These are phyloP conservation scores for Pichia sp. DNA, from an alignment of 1,139 yeast species.

Conservation along the genomic window DNA sequence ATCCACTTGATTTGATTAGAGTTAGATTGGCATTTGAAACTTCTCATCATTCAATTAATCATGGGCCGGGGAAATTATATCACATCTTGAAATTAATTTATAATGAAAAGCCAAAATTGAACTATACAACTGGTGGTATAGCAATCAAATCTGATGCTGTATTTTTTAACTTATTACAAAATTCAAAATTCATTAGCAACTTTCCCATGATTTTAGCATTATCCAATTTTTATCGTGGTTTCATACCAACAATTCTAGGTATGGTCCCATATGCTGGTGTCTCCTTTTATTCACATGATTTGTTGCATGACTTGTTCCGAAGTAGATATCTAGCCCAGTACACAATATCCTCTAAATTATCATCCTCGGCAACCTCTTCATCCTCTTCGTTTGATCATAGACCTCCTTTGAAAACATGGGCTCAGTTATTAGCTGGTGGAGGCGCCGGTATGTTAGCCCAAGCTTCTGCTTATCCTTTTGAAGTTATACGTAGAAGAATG, in stretches of 20 bases:
- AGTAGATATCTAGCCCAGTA: slow-evolving; percentile 45
- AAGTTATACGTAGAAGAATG: slow-evolving; percentile 89
- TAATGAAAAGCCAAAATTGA: slow-evolving; percentile 47
- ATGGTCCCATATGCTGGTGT: slow-evolving; percentile 99
- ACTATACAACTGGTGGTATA: slow-evolving; percentile 24
- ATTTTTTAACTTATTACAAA: slow-evolving; percentile 36
- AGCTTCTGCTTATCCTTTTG: slow-evolving; percentile 96
- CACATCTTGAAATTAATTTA: slow-evolving; percentile 52
- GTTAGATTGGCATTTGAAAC: slow-evolving; percentile 91
- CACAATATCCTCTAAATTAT: slow-evolving; percentile 39
- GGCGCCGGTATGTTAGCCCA: slow-evolving; percentile 91
- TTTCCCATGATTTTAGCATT: slow-evolving; percentile 37
- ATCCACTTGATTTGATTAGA: slow-evolving; percentile 85
- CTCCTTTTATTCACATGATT: slow-evolving; percentile 89
- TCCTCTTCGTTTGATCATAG: slow-evolving; percentile 43
- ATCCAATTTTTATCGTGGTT: slow-evolving; percentile 86
- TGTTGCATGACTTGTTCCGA: slow-evolving; percentile 79
- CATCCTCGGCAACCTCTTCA: slow-evolving; percentile 8
- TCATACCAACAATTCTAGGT: slow-evolving; percentile 88
- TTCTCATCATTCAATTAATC: slow-evolving; percentile 30
- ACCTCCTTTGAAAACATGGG: slow-evolving; percentile 77
- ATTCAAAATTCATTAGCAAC: slow-evolving; percentile 15
- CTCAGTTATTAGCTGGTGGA: slow-evolving; percentile 92
- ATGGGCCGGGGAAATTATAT: slow-evolving; percentile 45
- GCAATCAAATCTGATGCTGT: slow-evolving; percentile 20